A percentile compares a stretch with the other conserved stretches of the same genome.
phyloP scores from a whole-genome alignment of 148 eudicot genomes.

The Fagopyrum esculentum region DNA sequence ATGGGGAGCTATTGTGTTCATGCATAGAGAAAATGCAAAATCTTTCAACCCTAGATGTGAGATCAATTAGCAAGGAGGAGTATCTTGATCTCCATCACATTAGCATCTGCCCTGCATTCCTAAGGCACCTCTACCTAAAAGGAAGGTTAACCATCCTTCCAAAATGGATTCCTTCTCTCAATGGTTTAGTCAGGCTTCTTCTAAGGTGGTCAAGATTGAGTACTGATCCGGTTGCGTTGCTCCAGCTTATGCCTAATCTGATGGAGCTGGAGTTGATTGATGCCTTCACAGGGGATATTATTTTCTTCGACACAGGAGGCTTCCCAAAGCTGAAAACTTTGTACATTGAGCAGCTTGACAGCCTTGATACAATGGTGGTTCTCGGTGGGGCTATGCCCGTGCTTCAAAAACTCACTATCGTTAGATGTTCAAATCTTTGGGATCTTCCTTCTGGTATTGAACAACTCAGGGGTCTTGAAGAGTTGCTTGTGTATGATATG shows the following conservation, averaged over 20 bases:
- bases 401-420: conserved; percentile 15
- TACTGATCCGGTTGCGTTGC: conserved; percentile 17
- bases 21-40: conserved; percentile 4
- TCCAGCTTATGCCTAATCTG: conserved; percentile 23
- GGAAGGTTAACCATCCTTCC: conserved; percentile 13
- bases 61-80: conserved; percentile 5
- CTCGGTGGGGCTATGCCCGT: conserved; percentile 15
- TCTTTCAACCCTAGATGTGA: conserved; percentile 15
- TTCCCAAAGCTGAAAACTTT: conserved; percentile 31
- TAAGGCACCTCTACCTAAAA: conserved; percentile 14
- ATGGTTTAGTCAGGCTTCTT: conserved; percentile 2
- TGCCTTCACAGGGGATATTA: conserved; percentile 20
- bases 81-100: conserved; percentile 11
- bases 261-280: conserved; percentile 24
- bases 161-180: conserved; percentile 10
- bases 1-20: not conserved
- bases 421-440: not conserved
- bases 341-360: conserved; percentile 17
- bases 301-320: conserved; percentile 16
- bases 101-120: not conserved
- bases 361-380: conserved; percentile 9
- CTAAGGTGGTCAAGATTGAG: conserved; percentile 15
- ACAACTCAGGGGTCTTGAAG: conserved; percentile 12
- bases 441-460: conserved; percentile 13
- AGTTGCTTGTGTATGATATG: conserved; percentile 18